Evolutionary conservation across 2,329 filamentous ascomycete species (phyloP), one percentile per base, ranked within the genome.

Genomic region (Microdochium nivale): DNA sequence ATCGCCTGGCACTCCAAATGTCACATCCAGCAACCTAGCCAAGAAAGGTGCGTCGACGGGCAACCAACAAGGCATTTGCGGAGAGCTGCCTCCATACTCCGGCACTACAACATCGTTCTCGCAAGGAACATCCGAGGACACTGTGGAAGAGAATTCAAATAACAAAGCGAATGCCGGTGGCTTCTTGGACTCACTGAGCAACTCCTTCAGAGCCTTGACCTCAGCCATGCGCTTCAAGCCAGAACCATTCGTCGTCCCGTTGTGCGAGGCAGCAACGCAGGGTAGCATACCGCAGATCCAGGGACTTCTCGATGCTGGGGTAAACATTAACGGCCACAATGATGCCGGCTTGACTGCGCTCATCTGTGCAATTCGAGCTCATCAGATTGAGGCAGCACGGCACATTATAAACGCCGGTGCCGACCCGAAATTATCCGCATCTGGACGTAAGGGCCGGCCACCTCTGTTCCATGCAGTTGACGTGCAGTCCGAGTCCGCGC

Each of bases 381-480:
- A 59, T 49, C 60, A 60, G 51, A 16, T 46, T 3, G 59, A 64
- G 0, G 65, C 66, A 0, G 65, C 66, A 14, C 55, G 58, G 1
- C 59, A 67, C 14, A 64, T 73, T 1, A 48, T 73, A 16, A 55
- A 59, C 0, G 55, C 62, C 1, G 70, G 67, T 1, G 68, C 63
- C 1, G 63, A 64, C 32, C 54, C 54, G 16, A 49, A 53, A 7
- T 43, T 55, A 25, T 55, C 52, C 11, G 55, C 60, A 47, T 55
- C 53, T 8, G 58, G 58, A 16, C 53, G 53, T 1, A 60, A 55
- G 14, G 58, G 58, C 16, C 63, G 59, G 21, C 66, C 67, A 11
- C 63, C 66, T 0, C 49, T 70, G 5, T 70, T 69, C 43, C 57
- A 67, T 14, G 67, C 67, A 1, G 62, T 64, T 0, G 60, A 60